phyloP scores from a whole-genome alignment of 176 grass and related monocot genomes.

The Eremochloa ophiuroides region DNA sequence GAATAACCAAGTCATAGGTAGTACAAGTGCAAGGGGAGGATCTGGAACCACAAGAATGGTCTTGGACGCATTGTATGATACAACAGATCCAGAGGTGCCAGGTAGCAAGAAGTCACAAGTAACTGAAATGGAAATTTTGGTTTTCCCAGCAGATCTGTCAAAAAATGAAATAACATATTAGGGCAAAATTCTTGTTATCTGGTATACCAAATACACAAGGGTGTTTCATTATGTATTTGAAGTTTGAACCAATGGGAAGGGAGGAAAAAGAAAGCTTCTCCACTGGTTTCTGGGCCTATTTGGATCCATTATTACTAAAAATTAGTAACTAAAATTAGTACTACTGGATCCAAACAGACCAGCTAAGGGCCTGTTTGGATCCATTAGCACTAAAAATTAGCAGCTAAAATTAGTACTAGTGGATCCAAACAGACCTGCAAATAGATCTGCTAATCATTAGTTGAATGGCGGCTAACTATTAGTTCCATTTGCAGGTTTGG shows the following conservation, averaged over 20 bases:
- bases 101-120: conserved; percentile 71
- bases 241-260: conserved; percentile 10
- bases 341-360: no score
- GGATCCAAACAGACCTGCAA: no score
- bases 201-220: background rate
- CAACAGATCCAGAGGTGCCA: conserved; percentile 49
- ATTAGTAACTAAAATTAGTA: no score
- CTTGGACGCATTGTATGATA: conserved; percentile 74
- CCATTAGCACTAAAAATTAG: no score
- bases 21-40: conserved; percentile 77
- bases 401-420: no score
- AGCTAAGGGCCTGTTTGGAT: no score
- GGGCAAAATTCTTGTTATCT: conserved; percentile 15
- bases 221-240: background rate
- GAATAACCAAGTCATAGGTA: conserved; percentile 82
- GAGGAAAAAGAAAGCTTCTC: background rate
- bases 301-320: no score
- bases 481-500: no score
- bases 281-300: background rate
- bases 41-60: conserved; percentile 71
- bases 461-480: no score
- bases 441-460: no score
- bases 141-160: conserved; percentile 77
- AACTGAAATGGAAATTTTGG: conserved; percentile 69
- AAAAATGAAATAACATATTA: conserved; percentile 29